Base-by-base conservation (phyloP, 2,329 filamentous ascomycete genomes). In the Fusarium tuaranense region DNA sequence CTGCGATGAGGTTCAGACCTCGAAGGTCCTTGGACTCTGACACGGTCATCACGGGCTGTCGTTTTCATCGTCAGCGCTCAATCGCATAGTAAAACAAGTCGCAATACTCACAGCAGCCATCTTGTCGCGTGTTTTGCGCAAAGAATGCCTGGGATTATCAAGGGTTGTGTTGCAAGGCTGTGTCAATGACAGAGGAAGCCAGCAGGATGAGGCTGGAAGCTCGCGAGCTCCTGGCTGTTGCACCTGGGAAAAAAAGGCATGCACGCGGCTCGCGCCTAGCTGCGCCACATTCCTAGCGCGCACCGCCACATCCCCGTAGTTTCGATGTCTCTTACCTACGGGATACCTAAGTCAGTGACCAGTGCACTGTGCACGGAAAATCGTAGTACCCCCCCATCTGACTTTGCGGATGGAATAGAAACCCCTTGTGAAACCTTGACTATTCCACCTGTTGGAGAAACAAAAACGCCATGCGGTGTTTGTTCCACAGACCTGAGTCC, bases 21-120 rank as follows among this genome's bases (percentile, higher is more conserved):
- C 95, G 93, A 82, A 98, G 93, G 90, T 98, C 96, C 86, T 97
- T 98, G 84, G 91, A 94, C 89, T 98, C 96, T 82, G 95, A 94
- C 83, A 98, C 92, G 80, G 97, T 98, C 81, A 91, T 86, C 72
- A 91, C 87, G 76, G 88, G 88, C 89, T 91, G 76, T 58, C 71
- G 66, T 67, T 63, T 64, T 63, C 72, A 70, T 77, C 46, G 69
- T 80, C 66, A 80, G 76, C 63, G 65, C 59, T 34, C 41, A n/a
- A 30, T 67, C 39, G 57, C 63, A 53, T 25, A 5, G 10, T 10
- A 5, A 41, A 74, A 67, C 66, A 70, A 59, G 41, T 60, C n/a
- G 25, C 48, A n/a, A 55, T 62, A 85, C 87, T 82, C 83, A 89
- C 88, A 80, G 88, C 86, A 83, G 87, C 87, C 85, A 88, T 88